phyloP scores from a whole-genome alignment of 345 rosid genomes.

The Schrenkiella parvula region DNA sequence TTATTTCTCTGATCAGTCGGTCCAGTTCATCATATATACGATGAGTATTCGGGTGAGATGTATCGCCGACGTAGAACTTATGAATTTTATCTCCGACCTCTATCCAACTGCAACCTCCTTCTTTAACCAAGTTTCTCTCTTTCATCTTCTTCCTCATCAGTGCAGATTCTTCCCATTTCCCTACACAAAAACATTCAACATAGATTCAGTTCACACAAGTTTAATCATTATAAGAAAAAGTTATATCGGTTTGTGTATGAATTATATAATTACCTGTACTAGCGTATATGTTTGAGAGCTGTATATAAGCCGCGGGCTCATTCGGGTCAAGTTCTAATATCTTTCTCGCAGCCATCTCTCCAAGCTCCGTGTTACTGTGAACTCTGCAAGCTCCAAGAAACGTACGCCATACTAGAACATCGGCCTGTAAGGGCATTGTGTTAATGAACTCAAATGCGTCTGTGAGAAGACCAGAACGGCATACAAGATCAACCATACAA shows the following conservation, averaged over 20 bases:
- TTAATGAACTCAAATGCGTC: conserved; percentile 60
- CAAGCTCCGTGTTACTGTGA: conserved; percentile 52
- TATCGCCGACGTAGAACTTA: conserved; percentile 69
- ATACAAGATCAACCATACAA: conserved; percentile 75
- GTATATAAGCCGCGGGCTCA: conserved; percentile 66
- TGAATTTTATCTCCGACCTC: conserved; percentile 58
- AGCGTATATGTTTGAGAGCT: conserved; percentile 68
- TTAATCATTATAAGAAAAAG: background rate
- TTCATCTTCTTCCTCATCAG: conserved; percentile 61
- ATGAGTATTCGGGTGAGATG: conserved; percentile 48
- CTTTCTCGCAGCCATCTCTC: conserved; percentile 53
- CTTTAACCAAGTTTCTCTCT: conserved; percentile 51
- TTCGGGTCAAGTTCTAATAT: conserved; percentile 57
- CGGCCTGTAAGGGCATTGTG: conserved; percentile 50
- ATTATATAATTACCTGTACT: conserved; percentile 29
- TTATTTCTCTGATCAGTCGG: conserved; percentile 40
- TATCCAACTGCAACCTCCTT: conserved; percentile 84
- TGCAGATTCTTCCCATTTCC: conserved; percentile 57
- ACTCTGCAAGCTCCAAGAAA: conserved; percentile 72
- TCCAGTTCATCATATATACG: conserved; percentile 49
- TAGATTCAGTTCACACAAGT: background rate
- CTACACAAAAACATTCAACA: conserved; percentile 1
- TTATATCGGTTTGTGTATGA: background rate
- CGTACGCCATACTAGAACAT: conserved; percentile 63
- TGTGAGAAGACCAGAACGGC: conserved; percentile 50